Evolutionary conservation across 1,284 basidiomycete species (phyloP).

Genomic region (Meripilus lineatus): DNA sequence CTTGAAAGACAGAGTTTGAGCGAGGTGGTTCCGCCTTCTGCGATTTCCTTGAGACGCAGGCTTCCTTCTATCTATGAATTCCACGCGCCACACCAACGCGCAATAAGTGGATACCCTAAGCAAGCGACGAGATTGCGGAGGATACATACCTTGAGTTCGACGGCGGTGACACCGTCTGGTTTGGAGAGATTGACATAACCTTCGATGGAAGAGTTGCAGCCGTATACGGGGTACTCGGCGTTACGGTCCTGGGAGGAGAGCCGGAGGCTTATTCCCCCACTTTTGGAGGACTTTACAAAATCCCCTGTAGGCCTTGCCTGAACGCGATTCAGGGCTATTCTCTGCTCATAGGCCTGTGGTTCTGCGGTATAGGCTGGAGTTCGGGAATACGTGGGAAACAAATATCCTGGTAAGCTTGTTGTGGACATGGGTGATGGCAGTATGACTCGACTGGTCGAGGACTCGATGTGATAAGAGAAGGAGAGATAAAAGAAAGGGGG

Average conservation of each 20-base stretch:
- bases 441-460: too few relatives aligned
- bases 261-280: constrained; percentile 45
- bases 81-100: not conserved
- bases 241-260: constrained; percentile 49
- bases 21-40: constrained; percentile 52
- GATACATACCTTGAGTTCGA: constrained; percentile 59
- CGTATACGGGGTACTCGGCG: constrained; percentile 51
- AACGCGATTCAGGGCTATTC: constrained; percentile 39
- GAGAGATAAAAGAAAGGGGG: not conserved
- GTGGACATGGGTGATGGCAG: constrained; percentile 27
- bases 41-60: constrained; percentile 56
- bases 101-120: not conserved
- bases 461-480: not conserved
- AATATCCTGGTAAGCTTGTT: constrained; percentile 29
- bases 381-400: constrained; percentile 16
- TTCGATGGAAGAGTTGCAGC: constrained; percentile 44
- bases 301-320: constrained; percentile 33
- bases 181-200: constrained; percentile 55
- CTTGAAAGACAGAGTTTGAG: constrained; percentile 48
- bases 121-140: not conserved
- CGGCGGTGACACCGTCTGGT: constrained; percentile 48
- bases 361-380: constrained; percentile 35
- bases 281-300: constrained; percentile 59
- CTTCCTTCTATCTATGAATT: constrained; percentile 51
- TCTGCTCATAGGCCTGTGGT: constrained; percentile 49